Base-by-base conservation (phyloP, 768 basidiomycete genomes). In the Tulasnella sp. region DNA sequence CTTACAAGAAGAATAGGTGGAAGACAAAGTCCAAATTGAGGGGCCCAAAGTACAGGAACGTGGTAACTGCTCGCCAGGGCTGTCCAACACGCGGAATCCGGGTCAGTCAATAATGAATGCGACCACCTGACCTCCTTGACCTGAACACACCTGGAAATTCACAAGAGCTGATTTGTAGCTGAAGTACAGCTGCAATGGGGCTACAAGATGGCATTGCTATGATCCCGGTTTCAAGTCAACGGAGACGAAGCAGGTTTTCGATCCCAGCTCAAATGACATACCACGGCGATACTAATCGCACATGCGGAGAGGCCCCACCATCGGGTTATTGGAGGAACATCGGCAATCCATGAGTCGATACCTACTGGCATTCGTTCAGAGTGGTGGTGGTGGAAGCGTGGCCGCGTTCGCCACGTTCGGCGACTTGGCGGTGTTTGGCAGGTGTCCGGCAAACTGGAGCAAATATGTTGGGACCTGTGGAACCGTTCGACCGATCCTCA, bases 1-100 rank as follows among this genome's bases (percentile, higher is more conserved):
- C 96, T 84, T 83, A 97, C 97, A 99, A 98, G 88, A 99, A 99
- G 87, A 98, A 98, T 75, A 99, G 88, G 83, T 99, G 97, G 85
- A 99, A 98, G 78, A 97, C 88, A 81, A 98, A 95, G 84, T 99
- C 97, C 29, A 99, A 86, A 5, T 93, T 95, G 82, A 99, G 90
- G 0, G 92, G 89, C 15, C 97, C 98, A 85, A 98, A 99, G 85
- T 96, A 99, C 82, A 96, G 92, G 88, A 99, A 99, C 15, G 93
- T 97, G 39, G 96, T 96, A 57, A 92, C 84, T 70, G 90, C 88
- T 39, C 97, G 89, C 96, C 96, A 98, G 81, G 91, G 87, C 95
- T 98, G 80, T 16, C 70, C n/a, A 51, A 26, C 20, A 67, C 61
- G 61, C 61, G 61, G 61, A 35, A 5, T 11, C 32, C 61, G 29